These are phyloP conservation scores for Hymenoscyphus salicellus DNA, from an alignment of 2,329 filamentous ascomycete species.

Conservation along the genomic window DNA sequence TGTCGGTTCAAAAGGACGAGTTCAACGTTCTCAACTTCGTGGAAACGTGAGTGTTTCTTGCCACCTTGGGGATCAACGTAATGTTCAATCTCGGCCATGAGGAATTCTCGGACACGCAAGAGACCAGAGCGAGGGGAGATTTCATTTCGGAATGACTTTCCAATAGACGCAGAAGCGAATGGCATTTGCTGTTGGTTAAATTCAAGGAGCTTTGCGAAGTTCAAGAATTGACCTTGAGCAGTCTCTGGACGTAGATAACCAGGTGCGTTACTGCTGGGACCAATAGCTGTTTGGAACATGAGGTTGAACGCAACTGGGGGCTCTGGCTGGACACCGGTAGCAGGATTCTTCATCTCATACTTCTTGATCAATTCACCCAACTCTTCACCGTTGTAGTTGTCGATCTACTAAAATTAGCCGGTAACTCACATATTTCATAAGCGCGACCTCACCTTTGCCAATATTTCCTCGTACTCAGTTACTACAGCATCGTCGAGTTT, in stretches of 20 bases:
- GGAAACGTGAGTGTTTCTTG: conserved; percentile 90
- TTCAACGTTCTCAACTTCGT: conserved; percentile 79
- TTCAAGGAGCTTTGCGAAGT: conserved; percentile 92
- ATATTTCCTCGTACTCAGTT: conserved; percentile 83
- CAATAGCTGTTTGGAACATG: conserved; percentile 97
- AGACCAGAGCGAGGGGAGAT: conserved; percentile 92
- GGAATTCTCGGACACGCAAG: conserved; percentile 89
- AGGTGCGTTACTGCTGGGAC: conserved; percentile 80
- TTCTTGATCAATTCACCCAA: conserved; percentile 86
- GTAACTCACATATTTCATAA: background rate
- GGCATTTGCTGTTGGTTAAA: conserved; percentile 96
- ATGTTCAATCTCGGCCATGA: conserved; percentile 99
- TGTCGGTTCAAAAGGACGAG: conserved; percentile 80
- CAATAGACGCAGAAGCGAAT: conserved; percentile 94
- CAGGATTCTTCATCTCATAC: conserved; percentile 85
- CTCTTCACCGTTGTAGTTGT: conserved; percentile 87
- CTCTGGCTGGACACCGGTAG: conserved; percentile 70
- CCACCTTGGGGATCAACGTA: conserved; percentile 92
- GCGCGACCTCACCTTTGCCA: conserved; percentile 58
- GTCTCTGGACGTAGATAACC: conserved; percentile 92
- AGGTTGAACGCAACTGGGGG: conserved; percentile 92
- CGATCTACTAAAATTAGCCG: conserved; percentile 55
- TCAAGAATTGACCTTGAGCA: conserved; percentile 95
- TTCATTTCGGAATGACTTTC: conserved; percentile 97
- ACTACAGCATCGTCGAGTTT: conserved; percentile 85